Evolutionary conservation across 1,284 basidiomycete genomes (phyloP).

Genomic region (Xerocomus nothofagi): DNA sequence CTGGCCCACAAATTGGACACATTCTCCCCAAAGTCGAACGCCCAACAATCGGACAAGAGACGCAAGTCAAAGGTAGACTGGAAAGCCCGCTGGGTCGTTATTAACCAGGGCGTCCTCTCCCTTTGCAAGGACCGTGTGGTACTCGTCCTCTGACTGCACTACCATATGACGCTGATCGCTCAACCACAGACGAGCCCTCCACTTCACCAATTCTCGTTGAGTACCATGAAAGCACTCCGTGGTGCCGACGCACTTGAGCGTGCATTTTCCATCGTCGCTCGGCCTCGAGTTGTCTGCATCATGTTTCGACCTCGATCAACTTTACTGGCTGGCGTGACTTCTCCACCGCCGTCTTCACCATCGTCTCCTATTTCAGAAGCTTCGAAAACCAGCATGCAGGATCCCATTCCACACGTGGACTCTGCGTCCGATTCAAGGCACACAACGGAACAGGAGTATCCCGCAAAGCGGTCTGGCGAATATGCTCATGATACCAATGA

Average conservation of each 20-base stretch:
- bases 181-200: slow-evolving; percentile 44
- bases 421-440: slow-evolving; percentile 1
- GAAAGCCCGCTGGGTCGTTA: slow-evolving; percentile 62
- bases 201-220: slow-evolving; percentile 43
- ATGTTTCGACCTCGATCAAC: slow-evolving; percentile 40
- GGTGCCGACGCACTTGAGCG: slow-evolving; percentile 47
- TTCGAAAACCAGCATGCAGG: slow-evolving; percentile 19
- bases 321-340: slow-evolving; percentile 35
- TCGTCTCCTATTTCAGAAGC: slow-evolving; percentile 30
- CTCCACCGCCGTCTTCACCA: slow-evolving; percentile 23
- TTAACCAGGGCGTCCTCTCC: slow-evolving; percentile 55
- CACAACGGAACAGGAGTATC: slow-evolving; percentile 1
- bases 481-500: slow-evolving; percentile 3
- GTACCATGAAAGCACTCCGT: slow-evolving; percentile 43
- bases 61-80: slow-evolving; percentile 49
- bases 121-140: slow-evolving; percentile 57
- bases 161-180: slow-evolving; percentile 1
- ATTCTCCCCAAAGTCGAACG: slow-evolving; percentile 9
- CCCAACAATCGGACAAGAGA: slow-evolving; percentile 25
- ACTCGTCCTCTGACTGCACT: slow-evolving; percentile 26
- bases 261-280: slow-evolving; percentile 24
- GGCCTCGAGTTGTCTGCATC: slow-evolving; percentile 47
- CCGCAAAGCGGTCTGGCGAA: background rate
- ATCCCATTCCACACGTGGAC: background rate
- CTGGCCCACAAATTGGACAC: slow-evolving; percentile 8